Percentiles rank a stretch among this genome's conserved stretches.
Evolutionary conservation across 23 red algal species (phyloP).

Genomic region (Gracilaria gracilis): DNA sequence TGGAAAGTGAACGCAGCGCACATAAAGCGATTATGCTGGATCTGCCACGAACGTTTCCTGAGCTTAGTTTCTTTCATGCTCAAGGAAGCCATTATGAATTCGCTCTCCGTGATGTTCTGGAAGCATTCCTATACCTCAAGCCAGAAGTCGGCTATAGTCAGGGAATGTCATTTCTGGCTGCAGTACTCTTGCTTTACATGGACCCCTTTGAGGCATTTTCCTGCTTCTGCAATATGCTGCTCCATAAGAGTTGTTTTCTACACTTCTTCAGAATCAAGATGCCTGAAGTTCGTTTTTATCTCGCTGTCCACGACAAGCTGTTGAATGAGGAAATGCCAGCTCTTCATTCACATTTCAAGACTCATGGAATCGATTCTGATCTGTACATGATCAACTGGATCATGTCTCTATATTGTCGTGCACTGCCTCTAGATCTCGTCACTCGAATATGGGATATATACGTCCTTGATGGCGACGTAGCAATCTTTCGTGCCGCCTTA

Average conservation of each 20-base stretch:
- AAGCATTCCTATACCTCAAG: slow-evolving; percentile 94
- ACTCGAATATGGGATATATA: slow-evolving; percentile 95
- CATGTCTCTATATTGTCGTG: slow-evolving; percentile 91
- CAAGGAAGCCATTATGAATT: slow-evolving; percentile 84
- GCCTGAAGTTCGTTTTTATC: slow-evolving; percentile 93
- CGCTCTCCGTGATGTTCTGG: slow-evolving; percentile 82
- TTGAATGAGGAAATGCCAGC: slow-evolving; percentile 83
- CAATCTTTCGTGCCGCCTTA: slow-evolving; percentile 90
- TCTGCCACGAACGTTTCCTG: slow-evolving; percentile 94
- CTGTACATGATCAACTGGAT: slow-evolving; percentile 99
- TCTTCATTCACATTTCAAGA: slow-evolving; percentile 83
- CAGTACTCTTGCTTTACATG: slow-evolving; percentile 94
- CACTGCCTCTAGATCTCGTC: slow-evolving; percentile 88
- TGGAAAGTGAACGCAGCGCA: slow-evolving; percentile 74
- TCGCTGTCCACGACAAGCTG: slow-evolving; percentile 82
- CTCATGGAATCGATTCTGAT: slow-evolving; percentile 85
- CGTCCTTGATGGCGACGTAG: slow-evolving; percentile 92
- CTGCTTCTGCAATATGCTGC: slow-evolving; percentile 92
- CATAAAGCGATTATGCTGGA: slow-evolving; percentile 98
- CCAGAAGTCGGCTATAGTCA: slow-evolving; percentile 98
- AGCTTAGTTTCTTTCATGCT: slow-evolving; percentile 93
- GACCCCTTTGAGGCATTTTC: slow-evolving; percentile 92
- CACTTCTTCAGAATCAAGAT: slow-evolving; percentile 97
- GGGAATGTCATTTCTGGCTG: slow-evolving; percentile 97
- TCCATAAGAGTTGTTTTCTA: slow-evolving; percentile 86